A percentile compares a stretch with the other conserved stretches of the same genome.
Conservation (phyloP, 2,329 filamentous ascomycete genomes). For the Blastomyces gilchristii region DNA sequence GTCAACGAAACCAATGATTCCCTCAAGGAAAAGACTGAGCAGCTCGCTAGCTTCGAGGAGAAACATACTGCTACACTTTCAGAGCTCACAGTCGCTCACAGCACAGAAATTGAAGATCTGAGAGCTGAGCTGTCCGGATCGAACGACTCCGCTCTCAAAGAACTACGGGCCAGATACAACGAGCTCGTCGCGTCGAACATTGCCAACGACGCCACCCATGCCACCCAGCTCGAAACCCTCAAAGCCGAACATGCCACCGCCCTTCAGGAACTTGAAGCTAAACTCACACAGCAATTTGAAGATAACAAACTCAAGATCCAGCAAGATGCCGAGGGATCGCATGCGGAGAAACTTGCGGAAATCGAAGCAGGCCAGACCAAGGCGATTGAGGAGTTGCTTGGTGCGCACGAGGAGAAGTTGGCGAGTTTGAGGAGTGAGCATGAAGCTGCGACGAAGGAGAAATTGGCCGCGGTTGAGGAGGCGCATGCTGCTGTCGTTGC, state of each 20-base stretch:
- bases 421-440: slow-evolving; percentile 28
- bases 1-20: slow-evolving; percentile 25
- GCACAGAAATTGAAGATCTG: slow-evolving; percentile 26
- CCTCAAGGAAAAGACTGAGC: slow-evolving; percentile 27
- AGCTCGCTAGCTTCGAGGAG: slow-evolving; percentile 23
- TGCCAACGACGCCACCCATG: slow-evolving; percentile 10
- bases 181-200: slow-evolving; percentile 10
- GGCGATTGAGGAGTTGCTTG: slow-evolving; percentile 34
- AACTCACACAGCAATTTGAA: slow-evolving; percentile 29
- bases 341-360: slow-evolving; percentile 27
- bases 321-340: slow-evolving; percentile 29
- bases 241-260: slow-evolving; percentile 15
- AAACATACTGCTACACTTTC: slow-evolving; percentile 27
- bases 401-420: slow-evolving; percentile 32
- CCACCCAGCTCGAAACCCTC: slow-evolving; percentile 13
- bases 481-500: slow-evolving; percentile 27
- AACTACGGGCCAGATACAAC: slow-evolving; percentile 16
- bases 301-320: slow-evolving; percentile 26
- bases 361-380: slow-evolving; percentile 31
- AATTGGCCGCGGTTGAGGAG: slow-evolving; percentile 28
- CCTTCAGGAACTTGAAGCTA: slow-evolving; percentile 21
- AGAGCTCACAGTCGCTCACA: slow-evolving; percentile 27
- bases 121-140: slow-evolving; percentile 19
- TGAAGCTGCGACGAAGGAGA: slow-evolving; percentile 27
- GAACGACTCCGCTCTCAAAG: slow-evolving; percentile 13